These are phyloP conservation scores for Apiospora marii DNA, from an alignment of 2,329 filamentous ascomycete genomes.

Conservation along the genomic window DNA sequence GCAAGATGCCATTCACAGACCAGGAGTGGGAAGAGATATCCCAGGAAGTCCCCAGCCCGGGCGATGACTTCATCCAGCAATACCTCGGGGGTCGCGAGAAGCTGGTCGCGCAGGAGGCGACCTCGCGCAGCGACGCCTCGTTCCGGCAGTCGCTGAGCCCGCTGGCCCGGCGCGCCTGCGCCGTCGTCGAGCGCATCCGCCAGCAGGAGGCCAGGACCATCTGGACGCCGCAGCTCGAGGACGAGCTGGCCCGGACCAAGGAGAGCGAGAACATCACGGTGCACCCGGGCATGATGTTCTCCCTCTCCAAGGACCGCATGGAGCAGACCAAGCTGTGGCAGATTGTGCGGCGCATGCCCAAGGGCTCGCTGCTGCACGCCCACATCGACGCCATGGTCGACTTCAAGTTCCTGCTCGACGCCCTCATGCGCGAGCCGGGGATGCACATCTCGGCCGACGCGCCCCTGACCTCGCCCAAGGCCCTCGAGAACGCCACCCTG, in stretches of 20 bases:
- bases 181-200: conserved; percentile 82
- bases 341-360: conserved; percentile 87
- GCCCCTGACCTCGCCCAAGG: conserved; percentile 61
- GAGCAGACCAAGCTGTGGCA: conserved; percentile 85
- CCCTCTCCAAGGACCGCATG: conserved; percentile 83
- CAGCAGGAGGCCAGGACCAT: conserved; percentile 76
- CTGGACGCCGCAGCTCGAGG: conserved; percentile 79
- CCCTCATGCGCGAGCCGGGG: conserved; percentile 74
- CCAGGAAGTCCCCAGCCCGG: conserved; percentile 61
- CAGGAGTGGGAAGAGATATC: conserved; percentile 67
- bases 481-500: conserved; percentile 63
- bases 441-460: conserved; percentile 74
- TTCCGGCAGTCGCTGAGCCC: conserved; percentile 81
- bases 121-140: conserved; percentile 77
- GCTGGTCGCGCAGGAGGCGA: conserved; percentile 82
- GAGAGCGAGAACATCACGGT: conserved; percentile 67
- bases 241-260: conserved; percentile 64
- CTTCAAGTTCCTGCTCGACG: conserved; percentile 78
- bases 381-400: conserved; percentile 94
- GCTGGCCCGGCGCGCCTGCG: conserved; percentile 77
- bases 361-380: conserved; percentile 85
- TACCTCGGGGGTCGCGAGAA: conserved; percentile 80
- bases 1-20: conserved; percentile 46
- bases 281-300: conserved; percentile 94
- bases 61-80: conserved; percentile 82